Evolutionary conservation across 169 alveolate genomes (phyloP), one percentile per base, ranked within the genome.

Genomic region (Babesia gibsoni): DNA sequence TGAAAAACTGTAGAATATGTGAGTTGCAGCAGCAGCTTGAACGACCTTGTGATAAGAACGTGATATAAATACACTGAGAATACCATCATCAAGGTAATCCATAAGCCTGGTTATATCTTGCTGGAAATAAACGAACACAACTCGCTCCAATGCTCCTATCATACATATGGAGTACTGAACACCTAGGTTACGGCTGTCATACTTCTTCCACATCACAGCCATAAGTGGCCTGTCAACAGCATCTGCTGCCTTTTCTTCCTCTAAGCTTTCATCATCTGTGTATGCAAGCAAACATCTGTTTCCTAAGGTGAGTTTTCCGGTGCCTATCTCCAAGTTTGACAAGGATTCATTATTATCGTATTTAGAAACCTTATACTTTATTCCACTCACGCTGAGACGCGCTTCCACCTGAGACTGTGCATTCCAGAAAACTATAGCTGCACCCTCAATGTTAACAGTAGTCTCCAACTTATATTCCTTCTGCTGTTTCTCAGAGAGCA

Each of bases 31-130:
- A n/a, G 95, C 95, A 10, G 83, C 92, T 50, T 85, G 89, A 23
- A 86, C 92, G 25, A 91, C 94, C 56, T 89, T 90, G 69, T 84
- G 88, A 61, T 89, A 89, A 39, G 95, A 91, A 39, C 78, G 80
- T 52, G 92, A 73, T 43, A 91, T 79, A 63, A 91, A 83, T 23
- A 89, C 95, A 57, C 89, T 89, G 67, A 91, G 72, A 22, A 91
- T 91, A 36, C 94, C 95, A 56, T 91, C 95, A 30, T 88, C 89
- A 25, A 91, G 65, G 57, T 91, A 91, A 25, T 89, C 91, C 81
- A 89, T 65, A 63, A 89, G 79, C 59, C 84, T 61, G 35, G 73
- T 64, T 39, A 89, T 73, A 63, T 91, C 95, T 64, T 86, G 84
- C 73, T 86, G 91, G 73, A 79, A 82, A 59, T 86, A 86, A 45